Evolutionary conservation across 2,329 filamentous ascomycete genomes (phyloP).

Genomic region (Exophiala sp.): DNA sequence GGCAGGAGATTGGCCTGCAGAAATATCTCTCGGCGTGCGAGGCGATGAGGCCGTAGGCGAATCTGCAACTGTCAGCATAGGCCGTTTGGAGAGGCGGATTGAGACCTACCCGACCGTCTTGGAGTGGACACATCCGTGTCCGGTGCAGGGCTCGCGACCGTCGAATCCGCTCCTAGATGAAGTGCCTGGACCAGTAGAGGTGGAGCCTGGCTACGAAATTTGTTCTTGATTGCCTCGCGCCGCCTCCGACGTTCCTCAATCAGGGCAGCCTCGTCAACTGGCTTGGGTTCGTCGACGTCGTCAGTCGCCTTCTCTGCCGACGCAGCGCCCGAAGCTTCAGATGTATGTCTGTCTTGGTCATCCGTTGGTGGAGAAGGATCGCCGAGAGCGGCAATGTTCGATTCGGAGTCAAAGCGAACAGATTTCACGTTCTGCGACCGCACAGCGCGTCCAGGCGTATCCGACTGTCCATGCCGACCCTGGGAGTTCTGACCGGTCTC

Average conservation of each 20-base stretch:
- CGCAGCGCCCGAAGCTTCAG: conserved; percentile 10
- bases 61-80: conserved; percentile 32
- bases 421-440: not conserved
- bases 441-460: not conserved
- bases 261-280: conserved; percentile 72
- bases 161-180: conserved; percentile 55
- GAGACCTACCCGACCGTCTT: conserved; percentile 36
- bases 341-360: not conserved
- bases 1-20: conserved; percentile 49
- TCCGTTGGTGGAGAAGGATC: not conserved
- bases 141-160: conserved; percentile 48
- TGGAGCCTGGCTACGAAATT: conserved; percentile 64
- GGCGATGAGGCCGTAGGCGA: conserved; percentile 41
- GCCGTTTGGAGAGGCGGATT: conserved; percentile 37
- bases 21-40: conserved; percentile 45
- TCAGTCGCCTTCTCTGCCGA: conserved; percentile 24
- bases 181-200: conserved; percentile 71
- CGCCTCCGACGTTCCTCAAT: conserved; percentile 79
- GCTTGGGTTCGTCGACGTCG: conserved; percentile 46
- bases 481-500: conserved; percentile 47
- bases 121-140: conserved; percentile 29
- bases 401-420: not conserved
- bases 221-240: conserved; percentile 78
- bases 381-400: not conserved
- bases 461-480: conserved; percentile 8